These are phyloP conservation scores for Lichtheimia ramosa DNA, from an alignment of 371 early-diverging fungal species.

Conservation along the genomic window DNA sequence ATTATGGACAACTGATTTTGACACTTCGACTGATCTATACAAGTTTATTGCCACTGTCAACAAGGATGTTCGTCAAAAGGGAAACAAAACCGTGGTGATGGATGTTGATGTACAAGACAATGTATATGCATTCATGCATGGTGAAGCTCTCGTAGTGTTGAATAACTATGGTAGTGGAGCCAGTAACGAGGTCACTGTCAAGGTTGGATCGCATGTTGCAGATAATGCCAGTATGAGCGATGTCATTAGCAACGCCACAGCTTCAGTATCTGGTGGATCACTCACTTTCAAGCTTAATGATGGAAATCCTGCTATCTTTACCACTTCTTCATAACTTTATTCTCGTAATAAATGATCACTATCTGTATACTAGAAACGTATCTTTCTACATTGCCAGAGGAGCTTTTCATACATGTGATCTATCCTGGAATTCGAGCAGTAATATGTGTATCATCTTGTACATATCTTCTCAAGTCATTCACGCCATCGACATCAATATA, in stretches of 20 bases:
- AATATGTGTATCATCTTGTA: too few relatives aligned
- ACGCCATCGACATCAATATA: too few relatives aligned
- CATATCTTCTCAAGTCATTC: too few relatives aligned
- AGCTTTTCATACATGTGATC: too few relatives aligned
- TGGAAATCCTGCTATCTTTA: conserved; percentile 24
- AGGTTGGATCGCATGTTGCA: conserved; percentile 9
- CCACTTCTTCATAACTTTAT: neutral
- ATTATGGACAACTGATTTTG: conserved; percentile 29
- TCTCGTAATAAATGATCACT: too few relatives aligned
- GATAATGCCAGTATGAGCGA: conserved; percentile 17
- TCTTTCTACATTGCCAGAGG: too few relatives aligned
- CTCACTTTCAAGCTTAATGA: conserved; percentile 19
- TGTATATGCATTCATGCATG: conserved; percentile 24
- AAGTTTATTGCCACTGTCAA: conserved; percentile 17
- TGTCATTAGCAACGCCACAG: conserved; percentile 14
- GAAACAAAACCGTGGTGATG: conserved; percentile 5
- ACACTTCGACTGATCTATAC: conserved; percentile 20
- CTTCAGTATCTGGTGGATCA: conserved; percentile 14
- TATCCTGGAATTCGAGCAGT: too few relatives aligned
- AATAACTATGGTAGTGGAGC: conserved; percentile 26
- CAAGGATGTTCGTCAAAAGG: conserved; percentile 14
- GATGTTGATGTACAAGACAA: conserved; percentile 13
- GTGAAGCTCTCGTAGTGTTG: conserved; percentile 19
- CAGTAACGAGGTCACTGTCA: conserved; percentile 19
- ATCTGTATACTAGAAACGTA: too few relatives aligned